A percentile compares a stretch with the other conserved stretches of the same genome.
Conservation (phyloP, 257 asterid species). For the Leonotis leonurus region DNA sequence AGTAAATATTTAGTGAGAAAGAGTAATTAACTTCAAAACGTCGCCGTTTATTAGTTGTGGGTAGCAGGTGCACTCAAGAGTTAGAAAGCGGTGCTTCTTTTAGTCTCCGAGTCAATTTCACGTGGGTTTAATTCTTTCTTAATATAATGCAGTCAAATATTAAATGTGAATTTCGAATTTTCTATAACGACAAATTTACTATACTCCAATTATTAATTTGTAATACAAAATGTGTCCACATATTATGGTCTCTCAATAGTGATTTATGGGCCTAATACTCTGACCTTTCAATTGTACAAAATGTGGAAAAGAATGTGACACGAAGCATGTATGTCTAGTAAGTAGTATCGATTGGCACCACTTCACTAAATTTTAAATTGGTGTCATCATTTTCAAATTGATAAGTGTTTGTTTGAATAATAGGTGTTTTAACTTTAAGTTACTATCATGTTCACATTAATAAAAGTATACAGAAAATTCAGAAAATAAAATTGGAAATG, state of each 20-base stretch:
- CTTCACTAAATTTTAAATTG: background rate
- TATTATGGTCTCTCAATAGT: background rate
- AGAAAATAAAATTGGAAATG: background rate
- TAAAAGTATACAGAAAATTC: too few relatives aligned
- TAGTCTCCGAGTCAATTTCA: conserved; percentile 24
- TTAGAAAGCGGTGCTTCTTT: background rate
- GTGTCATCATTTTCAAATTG: background rate
- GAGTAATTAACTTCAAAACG: too few relatives aligned
- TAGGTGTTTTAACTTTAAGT: too few relatives aligned
- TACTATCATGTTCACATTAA: too few relatives aligned
- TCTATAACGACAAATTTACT: background rate
- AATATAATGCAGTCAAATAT: background rate
- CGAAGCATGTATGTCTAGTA: background rate
- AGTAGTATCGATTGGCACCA: background rate
- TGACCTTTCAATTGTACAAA: background rate
- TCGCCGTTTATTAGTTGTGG: background rate
- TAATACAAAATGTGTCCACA: conserved; percentile 5
- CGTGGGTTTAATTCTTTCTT: conserved; percentile 22
- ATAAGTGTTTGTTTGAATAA: background rate
- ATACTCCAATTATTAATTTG: background rate
- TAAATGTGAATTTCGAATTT: background rate
- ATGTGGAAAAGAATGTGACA: conserved; percentile 7
- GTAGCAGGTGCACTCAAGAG: background rate
- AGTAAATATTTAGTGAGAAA: background rate
- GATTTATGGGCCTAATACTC: conserved; percentile 3